Percentiles rank a stretch among this genome's conserved stretches.
phyloP scores from a whole-genome alignment of 495 filamentous ascomycete species.

The Emericellopsis terricola region DNA sequence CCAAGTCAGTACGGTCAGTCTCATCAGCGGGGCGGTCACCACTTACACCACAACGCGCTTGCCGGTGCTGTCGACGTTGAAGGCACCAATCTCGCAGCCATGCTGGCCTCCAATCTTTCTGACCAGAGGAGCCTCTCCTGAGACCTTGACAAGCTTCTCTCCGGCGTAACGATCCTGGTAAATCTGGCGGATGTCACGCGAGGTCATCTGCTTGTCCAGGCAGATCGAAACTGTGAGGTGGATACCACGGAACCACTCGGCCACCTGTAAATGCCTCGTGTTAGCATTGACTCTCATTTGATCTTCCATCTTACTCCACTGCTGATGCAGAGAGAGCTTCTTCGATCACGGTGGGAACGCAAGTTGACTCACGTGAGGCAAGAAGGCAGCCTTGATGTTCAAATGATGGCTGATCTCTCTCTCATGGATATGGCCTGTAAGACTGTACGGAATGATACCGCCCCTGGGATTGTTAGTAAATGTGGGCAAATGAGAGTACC shows the following conservation, averaged over 20 bases:
- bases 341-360: neutral
- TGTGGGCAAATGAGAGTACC: too few relatives aligned
- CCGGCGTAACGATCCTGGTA: conserved; percentile 94
- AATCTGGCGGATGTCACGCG: conserved; percentile 80
- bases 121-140: conserved; percentile 73
- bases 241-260: conserved; percentile 95
- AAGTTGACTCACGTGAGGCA: conserved; percentile 42
- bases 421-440: conserved; percentile 96
- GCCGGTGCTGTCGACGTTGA: conserved; percentile 73
- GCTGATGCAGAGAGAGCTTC: too few relatives aligned
- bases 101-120: conserved; percentile 83
- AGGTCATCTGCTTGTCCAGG: conserved; percentile 64
- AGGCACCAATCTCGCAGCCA: conserved; percentile 87
- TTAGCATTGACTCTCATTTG: too few relatives aligned
- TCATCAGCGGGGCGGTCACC: neutral
- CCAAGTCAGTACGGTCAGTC: neutral
- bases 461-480: too few relatives aligned
- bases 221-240: conserved; percentile 84
- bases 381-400: conserved; percentile 62
- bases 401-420: conserved; percentile 71
- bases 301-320: too few relatives aligned
- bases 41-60: conserved; percentile 64
- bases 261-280: too few relatives aligned
- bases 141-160: conserved; percentile 83
- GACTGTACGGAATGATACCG: conserved; percentile 83